Evolutionary conservation across 2,329 filamentous ascomycete genomes (phyloP), one percentile per base, ranked within the genome.

Genomic region (Sporothrix inflata): DNA sequence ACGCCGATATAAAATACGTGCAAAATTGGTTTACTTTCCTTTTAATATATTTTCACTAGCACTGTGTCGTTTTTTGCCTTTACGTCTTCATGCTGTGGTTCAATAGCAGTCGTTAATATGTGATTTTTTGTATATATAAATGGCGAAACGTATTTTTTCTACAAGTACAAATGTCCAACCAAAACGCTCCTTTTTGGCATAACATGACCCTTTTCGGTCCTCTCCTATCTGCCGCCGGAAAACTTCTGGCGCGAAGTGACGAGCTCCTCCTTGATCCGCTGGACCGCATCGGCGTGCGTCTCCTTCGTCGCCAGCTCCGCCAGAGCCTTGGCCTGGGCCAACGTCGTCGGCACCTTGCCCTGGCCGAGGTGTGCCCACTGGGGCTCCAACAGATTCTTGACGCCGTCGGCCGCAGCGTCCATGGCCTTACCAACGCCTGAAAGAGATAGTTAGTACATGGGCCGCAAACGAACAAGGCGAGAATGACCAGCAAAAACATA

Each of bases 351-450:
- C 21, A 82, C 81, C 78, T 84, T 85, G 74, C 83, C 83, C 75
- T 87, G 84, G 19, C 85, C 88, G 19, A 91, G 81, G 71, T 88
- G 84, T 24, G 83, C 80, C 86, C 88, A 90, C 76, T 86, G 85
- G 6, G 82, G 78, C 51, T 86, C 83, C 47, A 87, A 76, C n/a
- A 82, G 79, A 16, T 80, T 76, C 72, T 81, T 80, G 65, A 84
- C 78, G 71, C 84, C 79, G 75, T 84, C 80, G 65, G 85, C 79
- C 30, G 81, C 81, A 57, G 83, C 79, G 75, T 88, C 85, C 86
- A 89, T 85, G 53, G 82, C 79, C 78, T 86, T 84, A 38, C 82
- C 84, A 55, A 86, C 84, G 74, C 82, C 87, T 89, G 75, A 27
- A 34, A 21, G 12, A 19, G 55, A 51, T 19, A 12, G 69, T 69